Evolutionary conservation across 345 rosid genomes (phyloP).

Genomic region (Citrus maxima): DNA sequence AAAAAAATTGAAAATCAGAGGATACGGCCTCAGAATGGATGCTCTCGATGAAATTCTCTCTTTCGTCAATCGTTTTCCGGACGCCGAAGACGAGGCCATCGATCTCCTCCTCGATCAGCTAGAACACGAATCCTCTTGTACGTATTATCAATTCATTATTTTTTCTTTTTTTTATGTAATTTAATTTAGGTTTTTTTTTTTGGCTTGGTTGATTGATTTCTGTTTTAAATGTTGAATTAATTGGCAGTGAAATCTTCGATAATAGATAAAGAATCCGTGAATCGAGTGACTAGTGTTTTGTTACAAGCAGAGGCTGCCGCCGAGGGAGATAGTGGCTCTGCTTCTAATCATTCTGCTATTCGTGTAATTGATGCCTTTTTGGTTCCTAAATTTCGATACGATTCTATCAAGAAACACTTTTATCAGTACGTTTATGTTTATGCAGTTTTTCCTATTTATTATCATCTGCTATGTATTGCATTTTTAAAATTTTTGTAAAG

Average conservation of each 20-base stretch:
- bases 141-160: not conserved
- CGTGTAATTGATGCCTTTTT: constrained; percentile 73
- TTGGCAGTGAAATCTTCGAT: constrained; percentile 61
- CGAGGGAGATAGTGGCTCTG: constrained; percentile 39
- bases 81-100: constrained; percentile 65
- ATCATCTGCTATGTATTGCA: not conserved
- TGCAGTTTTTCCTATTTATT: not conserved
- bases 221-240: not conserved
- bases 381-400: constrained; percentile 71
- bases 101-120: constrained; percentile 83
- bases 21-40: constrained; percentile 66
- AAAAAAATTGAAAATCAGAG: constrained; percentile 75
- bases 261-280: constrained; percentile 61
- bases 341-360: constrained; percentile 37
- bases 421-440: constrained; percentile 39
- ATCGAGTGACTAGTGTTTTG: constrained; percentile 46
- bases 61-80: constrained; percentile 58
- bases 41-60: constrained; percentile 67
- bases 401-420: constrained; percentile 75
- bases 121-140: constrained; percentile 44
- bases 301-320: constrained; percentile 65
- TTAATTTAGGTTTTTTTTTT: not conserved
- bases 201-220: not conserved
- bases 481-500: not conserved
- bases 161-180: not conserved